Conservation (phyloP, 192 early-diverging fungal species). For the Phycomyces blakesleeanus region DNA sequence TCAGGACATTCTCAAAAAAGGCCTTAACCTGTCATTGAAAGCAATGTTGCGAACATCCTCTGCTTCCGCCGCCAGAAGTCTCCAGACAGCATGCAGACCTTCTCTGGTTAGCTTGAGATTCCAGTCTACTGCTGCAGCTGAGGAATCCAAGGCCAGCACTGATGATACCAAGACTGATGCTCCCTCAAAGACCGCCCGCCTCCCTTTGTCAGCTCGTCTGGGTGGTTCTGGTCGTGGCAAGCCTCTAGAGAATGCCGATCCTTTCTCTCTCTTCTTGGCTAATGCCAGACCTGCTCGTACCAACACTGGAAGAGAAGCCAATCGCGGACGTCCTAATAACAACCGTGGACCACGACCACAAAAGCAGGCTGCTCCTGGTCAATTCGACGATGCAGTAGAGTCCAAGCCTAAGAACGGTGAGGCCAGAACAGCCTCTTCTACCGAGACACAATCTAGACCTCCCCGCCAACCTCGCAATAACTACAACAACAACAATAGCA, state of each 20-base stretch:
- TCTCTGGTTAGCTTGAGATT: no score
- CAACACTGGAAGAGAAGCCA: not conserved
- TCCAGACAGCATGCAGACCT: no score
- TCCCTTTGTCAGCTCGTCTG: conserved; percentile 14
- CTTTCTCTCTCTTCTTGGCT: conserved; percentile 26
- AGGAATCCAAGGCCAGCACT: no score
- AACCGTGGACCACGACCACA: conserved; percentile 9
- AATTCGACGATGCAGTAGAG: conserved; percentile 29
- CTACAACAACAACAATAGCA: not conserved
- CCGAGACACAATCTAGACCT: not conserved
- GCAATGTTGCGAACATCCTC: no score
- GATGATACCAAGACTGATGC: no score
- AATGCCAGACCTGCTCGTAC: conserved; percentile 12
- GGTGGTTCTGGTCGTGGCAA: conserved; percentile 31
- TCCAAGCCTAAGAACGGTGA: not conserved
- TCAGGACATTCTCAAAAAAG: no score
- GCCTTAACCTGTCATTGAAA: no score
- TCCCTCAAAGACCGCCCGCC: no score
- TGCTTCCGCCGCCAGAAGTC: no score
- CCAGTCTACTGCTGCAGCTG: no score
- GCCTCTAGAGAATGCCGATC: conserved; percentile 11
- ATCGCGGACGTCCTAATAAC: conserved; percentile 3
- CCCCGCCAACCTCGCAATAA: not conserved
- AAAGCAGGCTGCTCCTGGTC: conserved; percentile 10
- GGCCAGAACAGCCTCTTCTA: not conserved